Evolutionary conservation across 1,139 yeast species (phyloP), one percentile per base, ranked within the genome.

Genomic region (Magnusiomyces suaveolens): DNA sequence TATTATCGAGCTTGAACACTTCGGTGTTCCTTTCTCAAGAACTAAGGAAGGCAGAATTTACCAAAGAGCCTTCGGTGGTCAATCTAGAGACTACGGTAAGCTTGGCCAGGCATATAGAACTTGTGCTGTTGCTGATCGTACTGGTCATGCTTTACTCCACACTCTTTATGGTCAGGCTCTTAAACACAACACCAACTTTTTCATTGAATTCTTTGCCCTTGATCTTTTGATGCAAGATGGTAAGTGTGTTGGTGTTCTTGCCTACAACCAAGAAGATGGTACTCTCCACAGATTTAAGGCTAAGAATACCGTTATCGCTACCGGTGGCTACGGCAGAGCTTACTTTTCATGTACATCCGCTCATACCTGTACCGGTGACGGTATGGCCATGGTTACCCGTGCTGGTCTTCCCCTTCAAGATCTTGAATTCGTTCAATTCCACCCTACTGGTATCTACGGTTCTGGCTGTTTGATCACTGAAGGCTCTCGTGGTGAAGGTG

Each of bases 401-500:
- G 98, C 98, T 56, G 98, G 98, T 59, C 82, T 90, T 72, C 98
- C 98, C 56, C 79, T 90, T 69, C 96, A 92, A 77, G 98, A 92
- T 76, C 78, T 90, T 75, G 98, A 92, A 76, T 92, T 92, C 69
- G 92, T 92, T 60, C 98, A 92, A 76, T 92, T 92, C 90, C 98
- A 92, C 75, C 98, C 98, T 60, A 89, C 97, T 44, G 98, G 98
- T 80, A 92, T 92, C 72, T 92, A 92, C 73, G 98, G 98, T 58
- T 89, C 97, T 51, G 98, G 98, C 61, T 92, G 97, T 78, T 78
- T 92, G 76, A 92, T 92, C 71, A 92, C 98, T 59, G 98, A 92
- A 75, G 98, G 98, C 75, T 95, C 97, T 63, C 87, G 98, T 79
- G 98, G 98, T 80, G 98, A 92, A 78, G 98, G 98, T 81, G 98